Conservation (phyloP, 345 rosid species). For the Lumnitzera littorea region DNA sequence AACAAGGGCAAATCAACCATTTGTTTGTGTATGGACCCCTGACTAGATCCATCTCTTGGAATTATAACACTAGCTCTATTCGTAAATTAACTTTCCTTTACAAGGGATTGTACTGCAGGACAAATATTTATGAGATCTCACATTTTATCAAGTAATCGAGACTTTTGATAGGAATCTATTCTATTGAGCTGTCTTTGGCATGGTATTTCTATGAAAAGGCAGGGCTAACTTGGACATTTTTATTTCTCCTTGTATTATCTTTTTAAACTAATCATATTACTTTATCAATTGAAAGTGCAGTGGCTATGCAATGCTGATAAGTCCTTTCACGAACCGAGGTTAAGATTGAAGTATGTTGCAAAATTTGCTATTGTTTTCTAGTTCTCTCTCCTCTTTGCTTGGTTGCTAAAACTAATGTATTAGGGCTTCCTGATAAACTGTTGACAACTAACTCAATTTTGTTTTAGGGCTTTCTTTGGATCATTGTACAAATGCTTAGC, state of each 20-base stretch:
- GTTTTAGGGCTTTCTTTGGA: conserved; percentile 74
- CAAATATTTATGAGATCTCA: too few species aligned
- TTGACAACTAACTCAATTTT: neutral
- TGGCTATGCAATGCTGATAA: conserved; percentile 98
- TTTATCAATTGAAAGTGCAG: conserved; percentile 25
- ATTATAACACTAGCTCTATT: too few species aligned
- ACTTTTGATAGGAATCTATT: too few species aligned
- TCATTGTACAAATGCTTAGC: conserved; percentile 73
- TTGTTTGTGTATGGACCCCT: too few species aligned
- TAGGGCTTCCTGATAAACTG: conserved; percentile 1
- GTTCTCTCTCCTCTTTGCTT: neutral
- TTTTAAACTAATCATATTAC: neutral
- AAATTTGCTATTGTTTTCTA: conserved; percentile 1
- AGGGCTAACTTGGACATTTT: too few species aligned
- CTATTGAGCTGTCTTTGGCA: too few species aligned
- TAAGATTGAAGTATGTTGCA: conserved; percentile 68
- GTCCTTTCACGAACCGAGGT: conserved; percentile 85
- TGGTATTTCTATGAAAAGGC: too few species aligned
- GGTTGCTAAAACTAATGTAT: neutral
- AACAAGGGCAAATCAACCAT: too few species aligned
- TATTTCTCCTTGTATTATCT: neutral
- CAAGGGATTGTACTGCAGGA: too few species aligned
- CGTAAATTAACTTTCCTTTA: too few species aligned
- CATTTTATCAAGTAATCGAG: too few species aligned
- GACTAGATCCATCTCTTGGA: too few species aligned